A percentile compares a stretch with the other conserved stretches of the same genome.
phyloP scores from a whole-genome alignment of 345 rosid genomes.

The Syzygium aqueum region DNA sequence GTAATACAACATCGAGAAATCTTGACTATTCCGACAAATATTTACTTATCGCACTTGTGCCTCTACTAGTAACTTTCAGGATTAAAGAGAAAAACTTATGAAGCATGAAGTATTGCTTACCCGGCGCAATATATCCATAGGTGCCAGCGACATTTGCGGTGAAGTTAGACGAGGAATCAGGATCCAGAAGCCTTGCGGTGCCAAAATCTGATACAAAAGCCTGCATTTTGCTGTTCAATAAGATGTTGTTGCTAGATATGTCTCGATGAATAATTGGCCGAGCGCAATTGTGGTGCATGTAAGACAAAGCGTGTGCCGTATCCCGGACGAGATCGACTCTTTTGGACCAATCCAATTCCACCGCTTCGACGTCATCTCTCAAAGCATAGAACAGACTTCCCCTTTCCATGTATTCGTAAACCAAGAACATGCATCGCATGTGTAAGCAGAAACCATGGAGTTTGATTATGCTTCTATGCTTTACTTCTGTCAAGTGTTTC shows the following conservation, averaged over 20 bases:
- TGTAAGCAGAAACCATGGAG: conserved; percentile 1
- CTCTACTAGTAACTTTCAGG: no score
- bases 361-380: not conserved
- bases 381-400: not conserved
- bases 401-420: not conserved
- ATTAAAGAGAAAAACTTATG: no score
- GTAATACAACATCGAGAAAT: no score
- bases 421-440: not conserved
- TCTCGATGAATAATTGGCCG: conserved; percentile 14
- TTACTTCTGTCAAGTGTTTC: not conserved
- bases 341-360: conserved; percentile 1
- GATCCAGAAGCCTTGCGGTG: conserved; percentile 3
- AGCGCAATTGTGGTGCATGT: conserved; percentile 8
- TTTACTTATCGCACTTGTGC: no score
- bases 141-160: conserved; percentile 6
- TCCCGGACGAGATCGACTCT: not conserved
- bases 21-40: no score
- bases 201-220: conserved; percentile 11
- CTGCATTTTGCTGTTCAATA: not conserved
- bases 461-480: conserved; percentile 2
- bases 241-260: conserved; percentile 12
- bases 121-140: conserved; percentile 13
- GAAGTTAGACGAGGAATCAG: conserved; percentile 1
- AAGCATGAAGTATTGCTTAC: not conserved
- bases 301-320: conserved; percentile 1